Conservation (phyloP, 116 monocot genomes). For the Iris pallida region DNA sequence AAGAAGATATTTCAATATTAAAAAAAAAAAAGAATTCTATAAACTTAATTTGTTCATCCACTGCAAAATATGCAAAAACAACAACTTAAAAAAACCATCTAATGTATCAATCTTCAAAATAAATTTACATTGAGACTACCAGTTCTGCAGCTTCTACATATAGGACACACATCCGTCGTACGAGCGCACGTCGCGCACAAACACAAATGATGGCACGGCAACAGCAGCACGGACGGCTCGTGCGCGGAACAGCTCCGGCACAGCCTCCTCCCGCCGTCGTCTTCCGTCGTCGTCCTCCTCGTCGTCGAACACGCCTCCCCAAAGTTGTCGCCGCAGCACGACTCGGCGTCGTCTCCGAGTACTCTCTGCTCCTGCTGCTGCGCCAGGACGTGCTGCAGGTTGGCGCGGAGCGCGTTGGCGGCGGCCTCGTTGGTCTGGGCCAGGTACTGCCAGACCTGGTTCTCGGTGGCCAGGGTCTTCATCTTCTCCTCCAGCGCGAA, state of each 20-base stretch:
- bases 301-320: no score
- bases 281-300: neutral
- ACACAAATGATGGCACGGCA: constrained; percentile 68
- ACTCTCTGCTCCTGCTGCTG: no score
- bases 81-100: no score
- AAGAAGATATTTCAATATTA: no score
- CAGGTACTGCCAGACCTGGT: constrained; percentile 46
- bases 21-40: no score
- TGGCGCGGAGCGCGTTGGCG: constrained; percentile 28
- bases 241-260: constrained; percentile 21
- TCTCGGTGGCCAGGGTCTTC: constrained; percentile 28
- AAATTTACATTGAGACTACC: constrained; percentile 44
- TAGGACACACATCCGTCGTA: constrained; percentile 27
- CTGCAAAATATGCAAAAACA: no score
- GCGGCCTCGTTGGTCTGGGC: constrained; percentile 48
- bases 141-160: constrained; percentile 26
- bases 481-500: constrained; percentile 43
- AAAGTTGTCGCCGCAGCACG: constrained; percentile 22
- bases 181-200: constrained; percentile 44
- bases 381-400: constrained; percentile 41
- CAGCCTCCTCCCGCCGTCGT: neutral
- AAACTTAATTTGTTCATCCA: no score
- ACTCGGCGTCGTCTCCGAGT: constrained; percentile 14
- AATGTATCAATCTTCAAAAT: neutral
- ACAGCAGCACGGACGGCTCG: constrained; percentile 37